Conservation (phyloP, 192 early-diverging fungal genomes). For the Backusella luteola region DNA sequence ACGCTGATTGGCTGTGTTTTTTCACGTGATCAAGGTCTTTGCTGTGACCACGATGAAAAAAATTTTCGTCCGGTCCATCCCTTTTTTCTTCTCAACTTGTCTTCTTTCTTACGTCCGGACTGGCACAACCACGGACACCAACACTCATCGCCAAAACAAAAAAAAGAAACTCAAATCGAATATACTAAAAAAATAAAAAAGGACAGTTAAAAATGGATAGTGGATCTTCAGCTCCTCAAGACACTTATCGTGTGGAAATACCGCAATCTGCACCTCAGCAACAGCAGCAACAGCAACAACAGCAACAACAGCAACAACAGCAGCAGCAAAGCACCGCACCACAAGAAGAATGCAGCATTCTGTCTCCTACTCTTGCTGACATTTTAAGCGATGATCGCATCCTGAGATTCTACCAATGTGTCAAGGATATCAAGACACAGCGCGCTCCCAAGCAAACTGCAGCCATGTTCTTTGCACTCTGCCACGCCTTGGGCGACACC, state of each 20-base stretch:
- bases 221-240: conserved; percentile 3
- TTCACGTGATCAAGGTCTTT: background rate
- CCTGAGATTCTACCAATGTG: conserved; percentile 33
- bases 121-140: background rate
- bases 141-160: conserved; percentile 1
- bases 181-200: background rate
- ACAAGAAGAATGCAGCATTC: conserved; percentile 23
- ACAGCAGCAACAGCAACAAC: background rate
- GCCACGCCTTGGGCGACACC: conserved; percentile 31
- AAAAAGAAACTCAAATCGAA: background rate
- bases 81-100: background rate
- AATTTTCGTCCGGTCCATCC: conserved; percentile 5
- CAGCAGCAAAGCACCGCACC: background rate
- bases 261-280: background rate
- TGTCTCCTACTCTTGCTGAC: conserved; percentile 33
- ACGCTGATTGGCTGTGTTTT: background rate
- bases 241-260: background rate
- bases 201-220: background rate
- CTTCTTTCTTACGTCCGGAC: background rate
- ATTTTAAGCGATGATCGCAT: conserved; percentile 33
- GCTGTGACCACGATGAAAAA: background rate
- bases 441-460: conserved; percentile 25
- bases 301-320: background rate
- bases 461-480: conserved; percentile 36
- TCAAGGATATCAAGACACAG: conserved; percentile 36